Conservation (phyloP, 768 basidiomycete species). For the Rossbeevera mucosa region DNA sequence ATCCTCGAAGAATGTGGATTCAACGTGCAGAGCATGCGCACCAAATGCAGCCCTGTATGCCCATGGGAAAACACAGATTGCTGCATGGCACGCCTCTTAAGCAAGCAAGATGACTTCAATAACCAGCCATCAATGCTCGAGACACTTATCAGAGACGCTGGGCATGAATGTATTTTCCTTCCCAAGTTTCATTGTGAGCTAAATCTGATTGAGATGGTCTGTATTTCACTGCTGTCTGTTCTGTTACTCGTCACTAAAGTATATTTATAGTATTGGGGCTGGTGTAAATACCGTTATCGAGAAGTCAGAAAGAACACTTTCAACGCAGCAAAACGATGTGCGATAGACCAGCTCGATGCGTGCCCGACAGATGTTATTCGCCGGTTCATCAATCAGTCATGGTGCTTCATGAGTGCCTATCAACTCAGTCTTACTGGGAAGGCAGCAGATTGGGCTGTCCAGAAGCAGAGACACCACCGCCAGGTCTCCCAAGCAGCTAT, state of each 20-base stretch:
- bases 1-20: slow-evolving; percentile 36
- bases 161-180: slow-evolving; percentile 30
- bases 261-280: background rate
- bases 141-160: slow-evolving; percentile 13
- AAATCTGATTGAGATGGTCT: slow-evolving; percentile 26
- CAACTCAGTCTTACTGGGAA: slow-evolving; percentile 31
- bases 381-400: slow-evolving; percentile 35
- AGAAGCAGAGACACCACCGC: slow-evolving; percentile 10
- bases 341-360: background rate
- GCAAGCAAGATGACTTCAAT: slow-evolving; percentile 28
- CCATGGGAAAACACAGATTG: slow-evolving; percentile 17
- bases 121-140: slow-evolving; percentile 24
- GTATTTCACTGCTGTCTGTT: too few species aligned
- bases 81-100: slow-evolving; percentile 27
- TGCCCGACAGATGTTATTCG: slow-evolving; percentile 26
- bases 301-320: background rate
- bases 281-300: slow-evolving; percentile 3
- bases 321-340: background rate
- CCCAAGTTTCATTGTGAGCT: slow-evolving; percentile 38
- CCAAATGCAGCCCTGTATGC: slow-evolving; percentile 33
- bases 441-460: slow-evolving; percentile 38
- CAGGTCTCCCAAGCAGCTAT: slow-evolving; percentile 16
- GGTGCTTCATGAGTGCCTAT: slow-evolving; percentile 37
- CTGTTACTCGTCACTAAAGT: too few species aligned
- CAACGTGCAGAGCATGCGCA: slow-evolving; percentile 15